Percentiles rank a stretch among this genome's conserved stretches.
phyloP scores from a whole-genome alignment of 345 rosid species.

The Carallia brachiata region DNA sequence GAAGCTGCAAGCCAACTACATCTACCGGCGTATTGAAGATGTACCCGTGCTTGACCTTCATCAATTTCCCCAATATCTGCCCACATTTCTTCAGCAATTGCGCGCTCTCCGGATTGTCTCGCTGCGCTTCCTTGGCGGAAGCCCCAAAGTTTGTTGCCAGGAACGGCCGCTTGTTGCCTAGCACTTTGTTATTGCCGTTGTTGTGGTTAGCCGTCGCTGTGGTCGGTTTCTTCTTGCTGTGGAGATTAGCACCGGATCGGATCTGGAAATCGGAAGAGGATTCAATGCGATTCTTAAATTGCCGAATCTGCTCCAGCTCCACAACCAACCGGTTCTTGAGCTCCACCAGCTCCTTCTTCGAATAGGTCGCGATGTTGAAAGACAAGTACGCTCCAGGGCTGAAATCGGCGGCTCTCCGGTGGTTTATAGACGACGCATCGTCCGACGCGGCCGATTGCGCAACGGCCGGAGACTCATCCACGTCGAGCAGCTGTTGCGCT shows the following conservation, averaged over 20 bases:
- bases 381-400: constrained; percentile 26
- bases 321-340: constrained; percentile 48
- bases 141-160: constrained; percentile 10
- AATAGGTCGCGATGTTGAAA: constrained; percentile 28
- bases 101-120: constrained; percentile 35
- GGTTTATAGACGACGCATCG: constrained; percentile 52
- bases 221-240: constrained; percentile 20
- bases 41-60: constrained; percentile 65
- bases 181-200: constrained; percentile 30
- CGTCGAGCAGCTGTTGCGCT: constrained; percentile 23
- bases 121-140: constrained; percentile 27
- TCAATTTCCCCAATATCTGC: constrained; percentile 64
- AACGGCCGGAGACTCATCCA: constrained; percentile 34
- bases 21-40: constrained; percentile 66
- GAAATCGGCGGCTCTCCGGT: constrained; percentile 25
- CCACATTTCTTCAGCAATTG: constrained; percentile 47
- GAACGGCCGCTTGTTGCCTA: constrained; percentile 50
- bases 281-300: constrained; percentile 51
- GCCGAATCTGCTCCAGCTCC: constrained; percentile 76
- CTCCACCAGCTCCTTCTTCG: constrained; percentile 53
- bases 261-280: constrained; percentile 31
- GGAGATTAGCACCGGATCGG: constrained; percentile 45
- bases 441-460: constrained; percentile 57
- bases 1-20: constrained; percentile 53
- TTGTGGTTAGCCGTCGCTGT: background rate